Evolutionary conservation across 192 early-diverging fungal species (phyloP).

Genomic region (Backusella circina): DNA sequence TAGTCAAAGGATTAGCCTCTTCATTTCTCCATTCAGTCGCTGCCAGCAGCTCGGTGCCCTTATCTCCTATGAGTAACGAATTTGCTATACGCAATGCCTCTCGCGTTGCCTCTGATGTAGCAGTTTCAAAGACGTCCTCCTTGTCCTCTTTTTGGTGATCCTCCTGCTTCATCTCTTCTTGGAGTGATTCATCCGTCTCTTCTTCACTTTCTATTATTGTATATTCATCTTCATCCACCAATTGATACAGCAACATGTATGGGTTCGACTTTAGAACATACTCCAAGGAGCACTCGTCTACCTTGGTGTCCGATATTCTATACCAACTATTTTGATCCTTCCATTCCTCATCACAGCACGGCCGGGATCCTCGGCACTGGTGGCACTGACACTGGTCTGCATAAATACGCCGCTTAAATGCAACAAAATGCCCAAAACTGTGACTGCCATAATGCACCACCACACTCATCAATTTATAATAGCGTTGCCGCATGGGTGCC

Average conservation of each 20-base stretch:
- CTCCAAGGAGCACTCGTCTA: constrained; percentile 52
- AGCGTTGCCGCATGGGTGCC: not conserved
- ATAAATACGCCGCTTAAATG: constrained; percentile 57
- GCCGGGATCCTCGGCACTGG: constrained; percentile 18
- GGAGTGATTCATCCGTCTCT: not conserved
- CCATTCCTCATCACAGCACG: constrained; percentile 10
- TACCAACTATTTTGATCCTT: constrained; percentile 54
- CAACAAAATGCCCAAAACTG: constrained; percentile 75
- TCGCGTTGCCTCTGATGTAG: not conserved
- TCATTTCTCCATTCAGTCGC: not conserved
- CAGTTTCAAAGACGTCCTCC: not conserved
- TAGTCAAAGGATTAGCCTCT: not conserved
- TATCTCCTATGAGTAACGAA: not conserved
- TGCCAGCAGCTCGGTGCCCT: not conserved
- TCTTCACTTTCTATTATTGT: not conserved
- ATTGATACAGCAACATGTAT: constrained; percentile 69
- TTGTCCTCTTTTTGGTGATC: not conserved
- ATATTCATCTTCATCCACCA: not conserved
- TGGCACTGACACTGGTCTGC: constrained; percentile 26
- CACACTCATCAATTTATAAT: constrained; percentile 61
- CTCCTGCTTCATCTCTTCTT: not conserved
- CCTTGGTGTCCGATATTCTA: constrained; percentile 66
- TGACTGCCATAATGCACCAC: constrained; percentile 74
- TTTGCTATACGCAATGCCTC: constrained; percentile 9
- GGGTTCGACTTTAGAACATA: constrained; percentile 69